These are phyloP conservation scores for Polygonum aviculare DNA, from an alignment of 148 eudicot genomes.

Conservation along the genomic window DNA sequence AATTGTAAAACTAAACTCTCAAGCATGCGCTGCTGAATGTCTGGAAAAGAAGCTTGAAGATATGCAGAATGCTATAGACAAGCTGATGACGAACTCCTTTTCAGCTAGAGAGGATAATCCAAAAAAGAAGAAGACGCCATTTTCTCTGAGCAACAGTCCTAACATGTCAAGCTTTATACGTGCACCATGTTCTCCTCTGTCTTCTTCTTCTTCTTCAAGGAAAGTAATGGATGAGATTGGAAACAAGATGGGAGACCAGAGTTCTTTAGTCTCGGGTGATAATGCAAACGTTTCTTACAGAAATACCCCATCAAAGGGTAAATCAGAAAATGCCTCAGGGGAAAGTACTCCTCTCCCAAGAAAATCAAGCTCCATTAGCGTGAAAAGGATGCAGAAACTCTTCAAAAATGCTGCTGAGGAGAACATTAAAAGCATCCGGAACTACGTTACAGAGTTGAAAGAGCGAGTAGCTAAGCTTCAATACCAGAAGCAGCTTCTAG, in stretches of 20 bases:
- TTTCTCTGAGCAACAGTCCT: conserved; percentile 50
- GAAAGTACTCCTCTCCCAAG: conserved; percentile 40
- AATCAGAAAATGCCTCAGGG: conserved; percentile 28
- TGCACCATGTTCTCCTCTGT: conserved; percentile 77
- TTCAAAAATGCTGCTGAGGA: conserved; percentile 90
- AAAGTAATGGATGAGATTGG: conserved; percentile 56
- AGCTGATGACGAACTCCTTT: conserved; percentile 51
- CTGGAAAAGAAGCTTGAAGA: conserved; percentile 89
- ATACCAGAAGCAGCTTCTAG: conserved; percentile 92
- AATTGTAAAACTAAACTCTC: conserved; percentile 55
- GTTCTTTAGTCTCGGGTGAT: conserved; percentile 15
- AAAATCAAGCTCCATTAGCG: conserved; percentile 51
- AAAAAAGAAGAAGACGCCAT: conserved; percentile 56
- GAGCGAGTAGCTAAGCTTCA: conserved; percentile 96
- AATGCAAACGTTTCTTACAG: conserved; percentile 21
- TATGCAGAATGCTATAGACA: conserved; percentile 74
- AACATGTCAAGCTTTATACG: conserved; percentile 60
- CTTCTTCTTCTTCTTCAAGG: conserved; percentile 32
- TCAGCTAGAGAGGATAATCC: conserved; percentile 30
- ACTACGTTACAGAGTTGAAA: conserved; percentile 84
- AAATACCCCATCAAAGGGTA: conserved; percentile 30
- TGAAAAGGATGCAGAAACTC: conserved; percentile 79
- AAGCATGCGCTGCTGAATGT: conserved; percentile 52
- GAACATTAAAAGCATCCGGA: conserved; percentile 67
- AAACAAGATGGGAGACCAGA: conserved; percentile 28